Evolutionary conservation across 1,284 basidiomycete genomes (phyloP).

Genomic region (Trichosporon sp.): DNA sequence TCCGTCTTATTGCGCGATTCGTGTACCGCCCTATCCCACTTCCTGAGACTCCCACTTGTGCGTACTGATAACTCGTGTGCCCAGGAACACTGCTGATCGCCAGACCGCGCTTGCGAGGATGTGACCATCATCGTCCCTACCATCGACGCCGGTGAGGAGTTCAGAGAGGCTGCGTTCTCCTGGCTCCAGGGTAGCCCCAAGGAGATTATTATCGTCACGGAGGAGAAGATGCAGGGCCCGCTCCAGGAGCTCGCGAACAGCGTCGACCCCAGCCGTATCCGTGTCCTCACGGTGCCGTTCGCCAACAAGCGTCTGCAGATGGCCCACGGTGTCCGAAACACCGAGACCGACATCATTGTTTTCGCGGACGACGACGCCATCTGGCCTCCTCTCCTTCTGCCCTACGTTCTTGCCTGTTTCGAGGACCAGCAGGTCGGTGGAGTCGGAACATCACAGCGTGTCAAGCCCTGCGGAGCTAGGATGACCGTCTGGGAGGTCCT

Average conservation of each 20-base stretch:
- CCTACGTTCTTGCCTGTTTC: conserved; percentile 80
- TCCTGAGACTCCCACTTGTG: conserved; percentile 80
- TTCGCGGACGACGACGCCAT: conserved; percentile 93
- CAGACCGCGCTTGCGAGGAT: conserved; percentile 65
- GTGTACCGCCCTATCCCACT: conserved; percentile 79
- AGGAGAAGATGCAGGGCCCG: conserved; percentile 80
- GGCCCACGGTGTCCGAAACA: conserved; percentile 82
- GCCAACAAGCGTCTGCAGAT: conserved; percentile 91
- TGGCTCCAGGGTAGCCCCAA: conserved; percentile 87
- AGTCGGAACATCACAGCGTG: conserved; percentile 82
- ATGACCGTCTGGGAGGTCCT: conserved; percentile 93
- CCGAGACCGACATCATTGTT: conserved; percentile 87
- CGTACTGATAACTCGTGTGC: conserved; percentile 29
- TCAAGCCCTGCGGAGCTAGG: conserved; percentile 66
- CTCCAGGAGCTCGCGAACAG: conserved; percentile 78
- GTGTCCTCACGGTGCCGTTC: conserved; percentile 81
- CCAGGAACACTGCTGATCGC: background rate
- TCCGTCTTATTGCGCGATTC: conserved; percentile 68
- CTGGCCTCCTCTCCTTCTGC: conserved; percentile 82
- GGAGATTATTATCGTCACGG: conserved; percentile 89
- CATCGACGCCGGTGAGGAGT: conserved; percentile 89
- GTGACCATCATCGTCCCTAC: conserved; percentile 92
- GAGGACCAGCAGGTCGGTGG: conserved; percentile 89
- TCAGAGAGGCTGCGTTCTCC: conserved; percentile 82
- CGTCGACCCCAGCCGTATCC: conserved; percentile 75